phyloP scores from a whole-genome alignment of 176 grass and related monocot species.

The Carex parvula region DNA sequence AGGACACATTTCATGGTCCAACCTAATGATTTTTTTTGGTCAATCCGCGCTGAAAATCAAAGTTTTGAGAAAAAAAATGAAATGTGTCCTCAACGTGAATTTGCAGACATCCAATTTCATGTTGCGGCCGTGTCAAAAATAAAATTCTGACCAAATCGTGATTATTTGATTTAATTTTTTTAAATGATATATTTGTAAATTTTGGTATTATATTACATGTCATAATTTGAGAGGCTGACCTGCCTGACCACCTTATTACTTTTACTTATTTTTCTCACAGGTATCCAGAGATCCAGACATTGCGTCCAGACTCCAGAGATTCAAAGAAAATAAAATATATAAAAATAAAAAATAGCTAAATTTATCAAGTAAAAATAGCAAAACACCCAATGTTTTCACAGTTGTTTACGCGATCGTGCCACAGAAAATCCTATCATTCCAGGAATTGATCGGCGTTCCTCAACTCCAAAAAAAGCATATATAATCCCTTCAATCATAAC shows the following conservation, averaged over 20 bases:
- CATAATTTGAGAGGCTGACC: background rate
- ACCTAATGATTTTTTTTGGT: too few species aligned
- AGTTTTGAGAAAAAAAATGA: too few species aligned
- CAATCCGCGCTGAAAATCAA: too few species aligned
- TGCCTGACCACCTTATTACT: background rate
- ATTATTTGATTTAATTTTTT: too few species aligned
- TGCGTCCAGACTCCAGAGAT: background rate
- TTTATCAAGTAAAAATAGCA: slow-evolving; percentile 16
- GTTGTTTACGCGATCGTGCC: background rate
- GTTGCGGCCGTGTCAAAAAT: too few species aligned
- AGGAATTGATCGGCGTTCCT: background rate
- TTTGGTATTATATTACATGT: too few species aligned
- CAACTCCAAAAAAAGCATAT: background rate
- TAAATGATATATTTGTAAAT: too few species aligned
- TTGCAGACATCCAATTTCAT: too few species aligned
- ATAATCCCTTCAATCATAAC: background rate
- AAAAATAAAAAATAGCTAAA: background rate
- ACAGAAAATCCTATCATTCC: background rate
- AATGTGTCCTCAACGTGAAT: too few species aligned
- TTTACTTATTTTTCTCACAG: background rate
- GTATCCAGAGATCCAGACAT: too few species aligned
- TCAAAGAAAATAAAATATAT: background rate
- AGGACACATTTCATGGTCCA: too few species aligned
- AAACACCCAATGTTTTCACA: background rate
- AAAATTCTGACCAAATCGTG: too few species aligned